Evolutionary conservation across 2,329 filamentous ascomycete genomes (phyloP).

Genomic region (Cladosporium sp.): DNA sequence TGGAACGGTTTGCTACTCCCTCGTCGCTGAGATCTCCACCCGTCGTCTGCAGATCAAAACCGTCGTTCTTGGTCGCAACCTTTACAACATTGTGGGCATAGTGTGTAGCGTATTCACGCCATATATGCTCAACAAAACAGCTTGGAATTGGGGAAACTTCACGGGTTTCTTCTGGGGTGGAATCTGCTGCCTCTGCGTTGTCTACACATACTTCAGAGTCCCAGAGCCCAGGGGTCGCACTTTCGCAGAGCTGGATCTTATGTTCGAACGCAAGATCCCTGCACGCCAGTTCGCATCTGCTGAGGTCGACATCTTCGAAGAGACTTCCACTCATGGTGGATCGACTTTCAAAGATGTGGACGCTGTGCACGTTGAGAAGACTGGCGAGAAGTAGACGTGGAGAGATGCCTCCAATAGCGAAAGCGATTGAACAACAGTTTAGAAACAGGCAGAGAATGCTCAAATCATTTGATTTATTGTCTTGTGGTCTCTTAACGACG

Average conservation of each 20-base stretch:
- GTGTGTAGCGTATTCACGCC: slow-evolving; percentile 77
- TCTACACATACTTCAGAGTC: slow-evolving; percentile 77
- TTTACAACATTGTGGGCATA: slow-evolving; percentile 75
- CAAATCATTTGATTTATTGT: no score
- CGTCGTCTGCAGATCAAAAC: slow-evolving; percentile 89
- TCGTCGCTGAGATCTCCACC: slow-evolving; percentile 80
- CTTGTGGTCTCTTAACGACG: no score
- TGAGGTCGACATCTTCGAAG: slow-evolving; percentile 51
- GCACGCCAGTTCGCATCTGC: slow-evolving; percentile 68
- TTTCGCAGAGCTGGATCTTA: slow-evolving; percentile 79
- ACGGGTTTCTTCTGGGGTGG: slow-evolving; percentile 86
- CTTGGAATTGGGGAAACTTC: slow-evolving; percentile 85
- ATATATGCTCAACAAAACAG: slow-evolving; percentile 85
- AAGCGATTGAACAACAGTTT: no score
- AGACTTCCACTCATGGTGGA: background rate
- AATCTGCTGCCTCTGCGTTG: slow-evolving; percentile 72
- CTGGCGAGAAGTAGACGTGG: background rate
- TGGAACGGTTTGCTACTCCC: slow-evolving; percentile 83
- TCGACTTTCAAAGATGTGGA: background rate
- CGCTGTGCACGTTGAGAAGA: background rate
- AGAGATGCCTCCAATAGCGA: background rate
- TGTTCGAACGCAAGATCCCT: slow-evolving; percentile 70
- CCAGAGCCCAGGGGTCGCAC: slow-evolving; percentile 77
- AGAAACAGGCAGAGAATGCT: no score
- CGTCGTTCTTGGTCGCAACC: slow-evolving; percentile 75